Evolutionary conservation across 139 green algal genomes (phyloP), one percentile per base, ranked within the genome.

Genomic region (Dunaliella primolecta): DNA sequence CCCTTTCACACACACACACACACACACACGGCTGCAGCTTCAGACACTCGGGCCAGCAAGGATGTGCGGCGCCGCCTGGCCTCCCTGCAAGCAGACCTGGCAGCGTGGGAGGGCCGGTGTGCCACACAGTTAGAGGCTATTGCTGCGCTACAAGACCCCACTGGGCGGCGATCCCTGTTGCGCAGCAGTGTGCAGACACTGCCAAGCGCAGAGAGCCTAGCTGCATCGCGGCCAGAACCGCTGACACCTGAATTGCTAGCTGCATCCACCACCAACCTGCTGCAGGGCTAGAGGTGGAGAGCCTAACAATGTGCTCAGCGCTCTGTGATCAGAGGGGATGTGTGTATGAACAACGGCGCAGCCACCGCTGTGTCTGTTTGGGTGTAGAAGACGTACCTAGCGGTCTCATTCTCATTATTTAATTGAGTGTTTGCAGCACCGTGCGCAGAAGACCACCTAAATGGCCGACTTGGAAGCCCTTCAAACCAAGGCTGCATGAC

Each of bases 101-200:
- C 77, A 33, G 27, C 35, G 2, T 82, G 77, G 77, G 77, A 82
- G 36, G n/a, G 36, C 33, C 36, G 29, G 33, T 34, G 37, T 36
- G 77, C 36, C 33, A 36, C 36, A n/a, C 77, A 56, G 36, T 33
- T 82, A 36, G 77, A 82, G n/a, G 77, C 36, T 30, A 31, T 82
- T 31, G 36, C 77, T 24, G 77, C 34, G 23, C 27, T 82, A 34
- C 77, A 82, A 27, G 77, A 82, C 34, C 77, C 77, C 37, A 36
- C 34, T 1, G 36, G n/a, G 1, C 77, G 77, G 33, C 57, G 30
- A 27, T 82, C 77, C 1, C 36, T 71, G 21, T 20, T 78, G 11
- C 72, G 72, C 72, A 78, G 30, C 72, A 78, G 72, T 24, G 29
- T 36, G 72, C 72, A 78, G 11, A 33, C 72, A 15, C 29, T 78